Conservation (phyloP, 2,329 filamentous ascomycete genomes). For the Penicillium sp. region DNA sequence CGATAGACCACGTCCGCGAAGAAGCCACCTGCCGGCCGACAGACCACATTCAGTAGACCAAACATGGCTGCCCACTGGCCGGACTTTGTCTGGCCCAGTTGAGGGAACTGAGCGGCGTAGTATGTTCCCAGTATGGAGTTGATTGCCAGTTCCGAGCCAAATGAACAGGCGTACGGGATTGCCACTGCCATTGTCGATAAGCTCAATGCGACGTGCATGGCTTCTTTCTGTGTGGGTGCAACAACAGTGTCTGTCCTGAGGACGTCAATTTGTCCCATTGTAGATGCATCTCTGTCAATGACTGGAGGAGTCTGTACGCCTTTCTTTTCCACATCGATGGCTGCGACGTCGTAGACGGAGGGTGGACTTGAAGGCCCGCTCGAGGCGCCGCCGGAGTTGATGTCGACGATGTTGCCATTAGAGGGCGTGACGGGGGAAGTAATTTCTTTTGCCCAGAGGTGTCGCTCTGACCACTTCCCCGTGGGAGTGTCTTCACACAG, state of each 20-base stretch:
- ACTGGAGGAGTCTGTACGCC: conserved; percentile 24
- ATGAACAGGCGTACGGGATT: conserved; percentile 59
- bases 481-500: conserved; percentile 79
- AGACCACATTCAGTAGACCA: conserved; percentile 52
- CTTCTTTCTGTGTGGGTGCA: conserved; percentile 62
- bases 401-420: conserved; percentile 31
- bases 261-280: conserved; percentile 50
- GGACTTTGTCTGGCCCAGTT: conserved; percentile 54
- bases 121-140: conserved; percentile 61
- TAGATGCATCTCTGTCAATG: conserved; percentile 41
- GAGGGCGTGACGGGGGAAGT: conserved; percentile 15
- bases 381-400: conserved; percentile 25
- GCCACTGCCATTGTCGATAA: conserved; percentile 54
- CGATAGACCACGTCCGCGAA: conserved; percentile 57
- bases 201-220: conserved; percentile 61
- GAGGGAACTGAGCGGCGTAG: conserved; percentile 57
- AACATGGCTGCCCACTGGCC: conserved; percentile 59
- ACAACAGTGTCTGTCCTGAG: conserved; percentile 59
- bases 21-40: conserved; percentile 50
- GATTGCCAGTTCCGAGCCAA: conserved; percentile 60
- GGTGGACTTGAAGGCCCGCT: conserved; percentile 24
- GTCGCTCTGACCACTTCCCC: conserved; percentile 75
- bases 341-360: conserved; percentile 22
- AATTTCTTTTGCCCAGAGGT: conserved; percentile 53
- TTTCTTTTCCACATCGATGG: conserved; percentile 36